These are phyloP conservation scores for Avicennia marina DNA, from an alignment of 257 asterid species.

Conservation along the genomic window DNA sequence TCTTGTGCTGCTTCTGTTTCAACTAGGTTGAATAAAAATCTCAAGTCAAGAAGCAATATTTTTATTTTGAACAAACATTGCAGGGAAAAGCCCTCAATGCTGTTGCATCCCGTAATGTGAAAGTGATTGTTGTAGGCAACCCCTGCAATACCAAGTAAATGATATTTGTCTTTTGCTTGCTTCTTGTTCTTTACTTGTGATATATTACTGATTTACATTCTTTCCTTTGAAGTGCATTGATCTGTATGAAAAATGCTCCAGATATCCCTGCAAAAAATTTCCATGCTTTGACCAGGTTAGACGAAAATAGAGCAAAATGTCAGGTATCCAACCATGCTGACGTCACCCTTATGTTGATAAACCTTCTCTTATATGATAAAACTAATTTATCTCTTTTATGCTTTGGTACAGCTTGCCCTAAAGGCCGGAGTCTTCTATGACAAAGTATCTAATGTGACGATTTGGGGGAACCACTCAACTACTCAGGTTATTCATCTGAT, in stretches of 20 bases:
- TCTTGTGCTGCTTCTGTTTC: not conserved
- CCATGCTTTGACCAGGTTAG: conserved; percentile 93
- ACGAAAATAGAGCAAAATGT: conserved; percentile 97
- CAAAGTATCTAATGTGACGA: conserved; percentile 83
- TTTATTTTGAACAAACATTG: not conserved
- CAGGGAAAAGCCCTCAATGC: conserved; percentile 99
- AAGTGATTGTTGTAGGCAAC: conserved; percentile 92
- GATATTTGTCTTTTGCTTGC: not conserved
- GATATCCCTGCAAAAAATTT: conserved; percentile 87
- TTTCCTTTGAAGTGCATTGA: conserved; percentile 74
- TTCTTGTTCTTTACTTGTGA: not conserved
- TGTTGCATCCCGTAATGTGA: conserved; percentile 86
- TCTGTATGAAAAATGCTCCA: conserved; percentile 97
- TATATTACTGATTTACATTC: conserved; percentile 29
- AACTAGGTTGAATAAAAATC: not conserved
- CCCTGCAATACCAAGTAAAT: conserved; percentile 96
- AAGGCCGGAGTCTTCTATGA: conserved; percentile 98
- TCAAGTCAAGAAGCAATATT: not conserved
- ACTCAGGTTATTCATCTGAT: conserved; percentile 67
- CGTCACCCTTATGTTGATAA: not conserved
- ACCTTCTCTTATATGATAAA: not conserved
- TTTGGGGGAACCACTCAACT: conserved; percentile 99
- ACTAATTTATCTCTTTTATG: not conserved
- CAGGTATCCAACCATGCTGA: conserved; percentile 41
- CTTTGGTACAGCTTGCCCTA: conserved; percentile 63